Conservation (phyloP, 2,329 filamentous ascomycete species). For the Aspergillus oerlinghausenensis region DNA sequence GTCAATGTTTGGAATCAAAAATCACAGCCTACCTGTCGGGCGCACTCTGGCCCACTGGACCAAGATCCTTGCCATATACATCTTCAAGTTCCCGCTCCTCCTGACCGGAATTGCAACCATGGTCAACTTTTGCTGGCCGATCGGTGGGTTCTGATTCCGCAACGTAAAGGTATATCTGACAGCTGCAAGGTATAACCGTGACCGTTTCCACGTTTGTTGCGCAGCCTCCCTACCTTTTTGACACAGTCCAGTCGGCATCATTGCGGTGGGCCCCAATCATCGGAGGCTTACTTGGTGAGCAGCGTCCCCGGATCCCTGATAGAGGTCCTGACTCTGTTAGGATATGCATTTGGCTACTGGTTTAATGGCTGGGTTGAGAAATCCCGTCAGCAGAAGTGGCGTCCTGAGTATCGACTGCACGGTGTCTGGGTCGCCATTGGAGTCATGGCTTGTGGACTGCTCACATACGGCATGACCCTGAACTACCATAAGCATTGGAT, state of each 20-base stretch:
- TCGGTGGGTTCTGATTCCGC: constrained; percentile 19
- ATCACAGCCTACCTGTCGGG: constrained; percentile 24
- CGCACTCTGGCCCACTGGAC: constrained; percentile 22
- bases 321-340: constrained; percentile 9
- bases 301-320: background rate
- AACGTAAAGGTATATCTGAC: background rate
- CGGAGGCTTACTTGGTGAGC: constrained; percentile 27
- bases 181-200: constrained; percentile 27
- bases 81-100: constrained; percentile 30
- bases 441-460: constrained; percentile 27
- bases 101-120: constrained; percentile 30
- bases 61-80: constrained; percentile 19
- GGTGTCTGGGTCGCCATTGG: constrained; percentile 32
- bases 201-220: constrained; percentile 32
- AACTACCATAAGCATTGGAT: constrained; percentile 33
- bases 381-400: constrained; percentile 20
- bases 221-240: constrained; percentile 32
- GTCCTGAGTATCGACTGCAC: constrained; percentile 32
- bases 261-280: constrained; percentile 35
- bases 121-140: constrained; percentile 37
- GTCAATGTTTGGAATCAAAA: constrained; percentile 29
- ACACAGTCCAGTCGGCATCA: constrained; percentile 32
- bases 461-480: constrained; percentile 33
- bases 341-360: constrained; percentile 31
- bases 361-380: constrained; percentile 34